Conservation (phyloP, 805 yeast species). For the Kodamaea restingae region DNA sequence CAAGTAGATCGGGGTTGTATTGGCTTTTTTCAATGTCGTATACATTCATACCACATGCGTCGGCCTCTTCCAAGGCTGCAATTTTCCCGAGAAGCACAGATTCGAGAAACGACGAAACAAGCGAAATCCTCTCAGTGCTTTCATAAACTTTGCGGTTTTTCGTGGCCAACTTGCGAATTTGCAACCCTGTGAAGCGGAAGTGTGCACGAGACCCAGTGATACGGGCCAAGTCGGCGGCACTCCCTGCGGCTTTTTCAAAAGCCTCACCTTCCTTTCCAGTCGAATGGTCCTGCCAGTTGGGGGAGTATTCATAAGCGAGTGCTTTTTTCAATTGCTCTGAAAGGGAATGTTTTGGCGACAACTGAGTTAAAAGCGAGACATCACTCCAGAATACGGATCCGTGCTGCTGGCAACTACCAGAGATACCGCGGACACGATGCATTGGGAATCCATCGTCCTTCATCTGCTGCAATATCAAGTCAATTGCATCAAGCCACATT, state of each 20-base stretch:
- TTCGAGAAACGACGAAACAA: slow-evolving; percentile 77
- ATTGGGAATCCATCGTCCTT: slow-evolving; percentile 52
- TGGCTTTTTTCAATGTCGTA: slow-evolving; percentile 61
- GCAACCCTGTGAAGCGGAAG: slow-evolving; percentile 89
- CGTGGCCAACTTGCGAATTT: slow-evolving; percentile 68
- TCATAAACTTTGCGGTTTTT: slow-evolving; percentile 51
- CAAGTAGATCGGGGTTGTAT: slow-evolving; percentile 55
- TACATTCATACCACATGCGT: slow-evolving; percentile 91
- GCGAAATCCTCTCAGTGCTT: slow-evolving; percentile 57
- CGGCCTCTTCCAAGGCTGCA: slow-evolving; percentile 70
- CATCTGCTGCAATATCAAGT: slow-evolving; percentile 55
- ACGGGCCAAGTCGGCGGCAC: slow-evolving; percentile 56
- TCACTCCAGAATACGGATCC: slow-evolving; percentile 82
- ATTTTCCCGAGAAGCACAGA: slow-evolving; percentile 64
- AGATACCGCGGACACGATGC: slow-evolving; percentile 54
- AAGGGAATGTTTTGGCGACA: slow-evolving; percentile 20
- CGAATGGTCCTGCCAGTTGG: slow-evolving; percentile 95
- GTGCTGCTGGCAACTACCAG: slow-evolving; percentile 91
- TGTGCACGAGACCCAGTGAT: slow-evolving; percentile 86
- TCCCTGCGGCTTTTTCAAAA: slow-evolving; percentile 58
- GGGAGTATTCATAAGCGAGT: slow-evolving; percentile 63
- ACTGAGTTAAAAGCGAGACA: slow-evolving; percentile 40
- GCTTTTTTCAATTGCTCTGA: slow-evolving; percentile 47
- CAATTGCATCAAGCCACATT: slow-evolving; percentile 89
- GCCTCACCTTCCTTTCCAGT: slow-evolving; percentile 63